These are phyloP conservation scores for Naematelia aurantialba DNA, from an alignment of 768 basidiomycete genomes.

Conservation along the genomic window DNA sequence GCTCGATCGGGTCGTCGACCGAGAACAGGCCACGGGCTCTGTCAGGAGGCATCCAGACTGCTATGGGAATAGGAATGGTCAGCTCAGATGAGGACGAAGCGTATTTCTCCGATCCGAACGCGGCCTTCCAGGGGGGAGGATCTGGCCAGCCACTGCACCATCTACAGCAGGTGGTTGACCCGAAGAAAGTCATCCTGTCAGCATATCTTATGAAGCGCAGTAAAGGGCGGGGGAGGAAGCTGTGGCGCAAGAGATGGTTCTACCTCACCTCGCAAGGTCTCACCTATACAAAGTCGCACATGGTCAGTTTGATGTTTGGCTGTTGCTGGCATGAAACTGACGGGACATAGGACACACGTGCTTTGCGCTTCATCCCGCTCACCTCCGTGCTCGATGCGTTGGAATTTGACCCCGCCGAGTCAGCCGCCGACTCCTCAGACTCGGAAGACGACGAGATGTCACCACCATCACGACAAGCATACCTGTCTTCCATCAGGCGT, in stretches of 20 bases:
- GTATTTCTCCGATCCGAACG: slow-evolving; percentile 23
- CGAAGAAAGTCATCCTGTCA: slow-evolving; percentile 72
- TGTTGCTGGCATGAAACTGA: slow-evolving; percentile 6
- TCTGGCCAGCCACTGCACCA: slow-evolving; percentile 2
- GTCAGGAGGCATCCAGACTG: not conserved
- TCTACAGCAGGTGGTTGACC: slow-evolving; percentile 55
- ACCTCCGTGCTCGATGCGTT: slow-evolving; percentile 84
- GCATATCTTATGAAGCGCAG: slow-evolving; percentile 84
- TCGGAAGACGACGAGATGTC: slow-evolving; percentile 45
- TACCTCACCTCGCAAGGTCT: slow-evolving; percentile 82
- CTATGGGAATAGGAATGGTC: not conserved
- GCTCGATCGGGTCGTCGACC: slow-evolving; percentile 13
- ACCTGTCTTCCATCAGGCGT: not conserved
- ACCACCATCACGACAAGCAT: slow-evolving; percentile 17
- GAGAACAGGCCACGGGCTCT: slow-evolving; percentile 10
- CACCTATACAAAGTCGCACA: slow-evolving; percentile 86
- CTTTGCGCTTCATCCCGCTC: slow-evolving; percentile 80
- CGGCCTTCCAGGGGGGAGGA: slow-evolving; percentile 4
- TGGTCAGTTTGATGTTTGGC: slow-evolving; percentile 60
- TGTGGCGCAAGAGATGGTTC: slow-evolving; percentile 98
- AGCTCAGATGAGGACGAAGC: slow-evolving; percentile 25
- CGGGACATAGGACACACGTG: slow-evolving; percentile 71
- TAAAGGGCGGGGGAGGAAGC: slow-evolving; percentile 84
- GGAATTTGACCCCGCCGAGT: slow-evolving; percentile 63
- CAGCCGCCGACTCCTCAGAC: slow-evolving; percentile 15